Conservation (phyloP, 1,284 basidiomycete genomes). For the Cryptococcus jaspeensis region DNA sequence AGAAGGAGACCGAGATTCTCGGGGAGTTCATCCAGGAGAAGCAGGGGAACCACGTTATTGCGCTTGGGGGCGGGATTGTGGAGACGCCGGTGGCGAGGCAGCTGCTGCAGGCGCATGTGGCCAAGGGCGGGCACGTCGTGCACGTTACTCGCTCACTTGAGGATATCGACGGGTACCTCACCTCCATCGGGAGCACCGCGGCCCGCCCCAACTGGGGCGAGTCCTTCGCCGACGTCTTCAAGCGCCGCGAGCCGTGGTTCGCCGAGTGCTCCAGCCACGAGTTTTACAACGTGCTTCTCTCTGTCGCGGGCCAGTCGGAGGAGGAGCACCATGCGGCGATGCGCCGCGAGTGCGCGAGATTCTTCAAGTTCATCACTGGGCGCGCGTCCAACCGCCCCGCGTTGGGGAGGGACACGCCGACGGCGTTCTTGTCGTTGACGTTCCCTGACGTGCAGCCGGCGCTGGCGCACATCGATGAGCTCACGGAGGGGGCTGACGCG, state of each 20-base stretch:
- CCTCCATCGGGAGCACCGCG: constrained; percentile 60
- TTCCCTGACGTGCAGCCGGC: constrained; percentile 81
- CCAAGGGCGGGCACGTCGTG: constrained; percentile 64
- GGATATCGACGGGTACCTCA: constrained; percentile 74
- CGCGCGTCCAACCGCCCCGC: constrained; percentile 66
- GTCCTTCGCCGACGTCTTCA: constrained; percentile 75
- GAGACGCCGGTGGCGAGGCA: constrained; percentile 76
- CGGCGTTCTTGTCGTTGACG: constrained; percentile 89
- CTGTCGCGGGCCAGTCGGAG: constrained; percentile 35
- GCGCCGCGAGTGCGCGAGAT: constrained; percentile 53
- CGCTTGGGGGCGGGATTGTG: constrained; percentile 93
- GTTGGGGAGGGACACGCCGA: constrained; percentile 61
- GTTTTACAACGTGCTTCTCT: constrained; percentile 66
- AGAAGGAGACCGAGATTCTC: constrained; percentile 61
- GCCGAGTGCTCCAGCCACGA: constrained; percentile 79
- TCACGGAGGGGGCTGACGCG: constrained; percentile 85
- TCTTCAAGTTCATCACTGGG: constrained; percentile 87
- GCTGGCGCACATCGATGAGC: constrained; percentile 66
- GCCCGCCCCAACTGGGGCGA: constrained; percentile 81
- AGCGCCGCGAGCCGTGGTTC: constrained; percentile 83
- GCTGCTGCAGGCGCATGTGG: constrained; percentile 67
- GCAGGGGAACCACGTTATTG: constrained; percentile 69
- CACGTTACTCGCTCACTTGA: constrained; percentile 69
- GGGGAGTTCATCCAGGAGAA: constrained; percentile 62
- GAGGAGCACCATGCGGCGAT: constrained; percentile 43